Conservation (phyloP, 2,329 filamentous ascomycete genomes). For the Calonectria pauciramosa region DNA sequence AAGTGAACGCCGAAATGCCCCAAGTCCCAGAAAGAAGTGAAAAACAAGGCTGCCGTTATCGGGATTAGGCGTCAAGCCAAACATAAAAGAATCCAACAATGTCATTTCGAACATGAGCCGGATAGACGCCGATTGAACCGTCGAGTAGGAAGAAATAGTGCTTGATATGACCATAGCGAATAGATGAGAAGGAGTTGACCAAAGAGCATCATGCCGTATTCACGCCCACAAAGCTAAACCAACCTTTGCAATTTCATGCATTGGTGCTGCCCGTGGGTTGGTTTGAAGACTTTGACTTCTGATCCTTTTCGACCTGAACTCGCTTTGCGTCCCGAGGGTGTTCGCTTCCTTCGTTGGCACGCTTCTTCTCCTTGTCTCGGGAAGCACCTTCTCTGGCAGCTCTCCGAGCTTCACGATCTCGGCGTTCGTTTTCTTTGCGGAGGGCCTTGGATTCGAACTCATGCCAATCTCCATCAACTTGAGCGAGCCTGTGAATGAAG, state of each 20-base stretch:
- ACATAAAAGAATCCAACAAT: neutral
- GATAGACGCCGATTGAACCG: neutral
- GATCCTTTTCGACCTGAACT: conserved; percentile 47
- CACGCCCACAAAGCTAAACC: neutral
- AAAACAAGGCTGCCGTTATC: neutral
- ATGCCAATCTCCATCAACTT: conserved; percentile 95
- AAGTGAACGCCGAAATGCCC: conserved; percentile 5
- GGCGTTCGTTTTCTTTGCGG: conserved; percentile 87
- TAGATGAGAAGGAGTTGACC: neutral
- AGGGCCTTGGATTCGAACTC: conserved; percentile 98
- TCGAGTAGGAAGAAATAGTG: neutral
- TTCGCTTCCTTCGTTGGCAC: conserved; percentile 49
- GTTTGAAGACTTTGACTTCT: conserved; percentile 27
- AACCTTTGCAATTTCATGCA: conserved; percentile 13
- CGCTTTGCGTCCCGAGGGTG: conserved; percentile 52
- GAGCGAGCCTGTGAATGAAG: conserved; percentile 70
- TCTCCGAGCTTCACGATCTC: conserved; percentile 66
- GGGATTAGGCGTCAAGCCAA: neutral
- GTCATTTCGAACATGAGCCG: neutral
- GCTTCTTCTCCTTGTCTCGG: conserved; percentile 57
- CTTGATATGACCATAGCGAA: neutral
- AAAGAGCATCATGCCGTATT: neutral
- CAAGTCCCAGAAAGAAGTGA: neutral
- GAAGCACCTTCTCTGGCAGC: conserved; percentile 55
- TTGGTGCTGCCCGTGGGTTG: conserved; percentile 11